These are phyloP conservation scores for Millerago galiae DNA, from an alignment of 805 yeast species.

Conservation along the genomic window DNA sequence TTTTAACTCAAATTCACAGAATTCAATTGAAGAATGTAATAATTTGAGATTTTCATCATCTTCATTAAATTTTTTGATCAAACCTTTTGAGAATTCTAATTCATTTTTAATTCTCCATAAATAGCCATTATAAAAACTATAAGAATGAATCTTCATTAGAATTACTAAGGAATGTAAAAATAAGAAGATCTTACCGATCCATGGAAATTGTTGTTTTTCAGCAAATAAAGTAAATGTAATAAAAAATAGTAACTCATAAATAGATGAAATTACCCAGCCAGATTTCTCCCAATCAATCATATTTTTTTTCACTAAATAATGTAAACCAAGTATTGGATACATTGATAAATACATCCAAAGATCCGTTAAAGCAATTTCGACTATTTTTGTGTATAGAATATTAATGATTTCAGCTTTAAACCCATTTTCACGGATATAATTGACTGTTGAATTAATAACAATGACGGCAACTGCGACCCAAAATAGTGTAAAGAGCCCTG, in stretches of 20 bases:
- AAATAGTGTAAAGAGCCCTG: conserved; percentile 74
- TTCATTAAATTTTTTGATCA: conserved; percentile 33
- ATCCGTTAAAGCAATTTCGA: conserved; percentile 70
- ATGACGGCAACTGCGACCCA: conserved; percentile 50
- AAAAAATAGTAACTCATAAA: conserved; percentile 51
- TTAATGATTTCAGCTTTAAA: conserved; percentile 48
- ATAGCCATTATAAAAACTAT: conserved; percentile 87
- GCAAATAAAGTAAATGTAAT: conserved; percentile 50
- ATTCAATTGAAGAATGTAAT: conserved; percentile 45
- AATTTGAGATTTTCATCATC: conserved; percentile 18
- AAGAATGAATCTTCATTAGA: conserved; percentile 94
- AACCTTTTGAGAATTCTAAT: conserved; percentile 40
- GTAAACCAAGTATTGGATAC: conserved; percentile 57
- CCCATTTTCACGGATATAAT: conserved; percentile 44
- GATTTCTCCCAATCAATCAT: conserved; percentile 50
- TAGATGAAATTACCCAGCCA: conserved; percentile 60
- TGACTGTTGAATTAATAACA: conserved; percentile 45
- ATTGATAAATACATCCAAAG: conserved; percentile 62
- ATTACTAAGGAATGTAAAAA: conserved; percentile 80
- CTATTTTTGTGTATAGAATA: conserved; percentile 53
- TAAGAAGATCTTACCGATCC: conserved; percentile 88
- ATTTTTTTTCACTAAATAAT: conserved; percentile 40
- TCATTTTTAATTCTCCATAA: conserved; percentile 61
- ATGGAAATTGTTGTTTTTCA: conserved; percentile 54
- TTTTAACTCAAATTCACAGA: conserved; percentile 67